Evolutionary conservation across 176 grass and related monocot genomes (phyloP), one percentile per base, ranked within the genome.

Genomic region (Musa schizocarpa): DNA sequence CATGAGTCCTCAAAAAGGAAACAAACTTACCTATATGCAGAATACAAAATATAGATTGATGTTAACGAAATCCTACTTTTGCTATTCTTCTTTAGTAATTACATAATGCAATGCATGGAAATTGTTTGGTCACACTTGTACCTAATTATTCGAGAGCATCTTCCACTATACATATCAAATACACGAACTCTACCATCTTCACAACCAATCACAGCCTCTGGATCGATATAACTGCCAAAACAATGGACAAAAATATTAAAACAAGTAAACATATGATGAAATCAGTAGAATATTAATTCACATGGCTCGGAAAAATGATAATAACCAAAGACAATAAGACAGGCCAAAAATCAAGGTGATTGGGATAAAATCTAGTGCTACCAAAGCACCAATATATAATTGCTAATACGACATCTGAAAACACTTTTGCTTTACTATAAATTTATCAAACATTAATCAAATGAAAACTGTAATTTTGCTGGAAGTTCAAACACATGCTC

Each of bases 131-230:
- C 14, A 27, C n/a, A 3, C 2, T 57, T 16, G 75, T 72, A 91
- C 94, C 84, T 82, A 54, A 80, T 86, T 71, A 98, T 98, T 53
- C 94, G 86, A 63, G 94, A 89, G 64, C 87, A 93, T 70, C 76
- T 93, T 78, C 83, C 81, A 80, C 94, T 98, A 77, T 98, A 98
- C 90, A 98, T 98, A 83, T 98, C 94, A 78, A 89, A 93, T 73
- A 98, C 84, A 85, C 75, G 74, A 56, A 84, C 90, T 83, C 94
- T 90, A 53, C 90, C 90, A 87, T 98, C 94, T 43, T 93, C 94
- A 55, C 94, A 93, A 55, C 94, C 94, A 91, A 98, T 89, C 72
- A 93, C 75, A 75, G 90, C 90, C 52, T 98, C 94, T 59, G 90
- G 94, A 73, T 93, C 94, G 17, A 69, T 74, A 76, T 82, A 98